A percentile compares a stretch with the other conserved stretches of the same genome.
phyloP scores from a whole-genome alignment of 345 rosid species.

The Trapa bicornis region DNA sequence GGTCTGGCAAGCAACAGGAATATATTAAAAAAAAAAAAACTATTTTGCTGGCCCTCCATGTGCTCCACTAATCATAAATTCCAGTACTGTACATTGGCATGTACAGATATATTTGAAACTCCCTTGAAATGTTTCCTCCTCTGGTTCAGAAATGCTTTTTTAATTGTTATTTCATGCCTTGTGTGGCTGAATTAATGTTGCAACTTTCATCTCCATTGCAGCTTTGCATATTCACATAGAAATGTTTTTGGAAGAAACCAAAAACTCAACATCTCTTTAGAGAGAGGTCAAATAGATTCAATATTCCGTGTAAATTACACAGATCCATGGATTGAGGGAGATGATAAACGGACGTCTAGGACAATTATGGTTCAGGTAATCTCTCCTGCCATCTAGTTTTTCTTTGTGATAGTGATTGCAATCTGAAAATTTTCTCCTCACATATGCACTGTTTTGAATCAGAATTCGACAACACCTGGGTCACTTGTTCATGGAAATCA shows the following conservation, averaged over 20 bases:
- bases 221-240: constrained; percentile 94
- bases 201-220: constrained; percentile 23
- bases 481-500: constrained; percentile 87
- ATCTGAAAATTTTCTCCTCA: constrained; percentile 1
- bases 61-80: neutral
- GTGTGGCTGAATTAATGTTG: neutral
- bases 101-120: neutral
- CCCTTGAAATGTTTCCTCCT: neutral
- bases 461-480: constrained; percentile 93
- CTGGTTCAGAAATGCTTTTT: neutral
- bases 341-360: constrained; percentile 85
- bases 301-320: constrained; percentile 84
- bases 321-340: constrained; percentile 99
- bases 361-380: constrained; percentile 83
- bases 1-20: neutral
- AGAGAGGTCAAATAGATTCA: constrained; percentile 92
- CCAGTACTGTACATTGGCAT: neutral
- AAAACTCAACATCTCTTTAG: constrained; percentile 76
- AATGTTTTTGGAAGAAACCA: constrained; percentile 91
- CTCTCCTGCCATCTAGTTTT: neutral
- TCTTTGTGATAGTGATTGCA: neutral
- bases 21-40: neutral
- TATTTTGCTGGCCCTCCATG: neutral
- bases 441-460: constrained; percentile 5
- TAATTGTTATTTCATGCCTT: neutral